phyloP scores from a whole-genome alignment of 495 filamentous ascomycete genomes.

The Neurospora sp. region DNA sequence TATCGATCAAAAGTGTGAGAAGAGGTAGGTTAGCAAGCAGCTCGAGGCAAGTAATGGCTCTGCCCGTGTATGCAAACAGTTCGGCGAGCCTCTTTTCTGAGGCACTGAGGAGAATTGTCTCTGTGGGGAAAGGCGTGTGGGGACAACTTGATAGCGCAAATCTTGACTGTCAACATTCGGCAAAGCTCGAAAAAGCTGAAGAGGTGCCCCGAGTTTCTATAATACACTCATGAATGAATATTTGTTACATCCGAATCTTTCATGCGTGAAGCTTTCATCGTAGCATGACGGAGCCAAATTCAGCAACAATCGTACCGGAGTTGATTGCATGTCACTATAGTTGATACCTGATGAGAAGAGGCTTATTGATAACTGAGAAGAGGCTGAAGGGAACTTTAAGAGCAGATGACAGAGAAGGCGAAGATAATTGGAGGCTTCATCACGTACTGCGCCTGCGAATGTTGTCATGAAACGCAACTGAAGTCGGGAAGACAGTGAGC shows the following conservation, averaged over 20 bases:
- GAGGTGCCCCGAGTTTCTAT: neutral
- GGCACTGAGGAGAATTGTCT: neutral
- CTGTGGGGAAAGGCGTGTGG: neutral
- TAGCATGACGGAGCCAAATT: neutral
- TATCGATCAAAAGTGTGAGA: neutral
- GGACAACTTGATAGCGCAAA: neutral
- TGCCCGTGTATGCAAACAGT: neutral
- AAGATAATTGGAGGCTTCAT: neutral
- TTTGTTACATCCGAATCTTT: neutral
- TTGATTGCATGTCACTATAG: neutral
- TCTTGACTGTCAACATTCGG: neutral
- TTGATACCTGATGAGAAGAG: neutral
- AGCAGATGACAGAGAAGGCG: neutral
- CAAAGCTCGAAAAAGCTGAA: too few relatives aligned
- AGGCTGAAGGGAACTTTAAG: neutral
- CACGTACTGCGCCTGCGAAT: neutral
- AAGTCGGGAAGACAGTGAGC: neutral
- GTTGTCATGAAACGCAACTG: neutral
- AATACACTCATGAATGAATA: neutral
- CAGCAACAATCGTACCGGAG: neutral
- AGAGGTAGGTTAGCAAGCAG: neutral
- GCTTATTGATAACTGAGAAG: neutral
- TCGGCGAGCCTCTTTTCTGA: neutral
- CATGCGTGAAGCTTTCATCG: neutral
- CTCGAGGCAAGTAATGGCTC: neutral